Evolutionary conservation across 2,329 filamentous ascomycete species (phyloP), one percentile per base, ranked within the genome.

Genomic region (Sclerotinia sclerotiorum): DNA sequence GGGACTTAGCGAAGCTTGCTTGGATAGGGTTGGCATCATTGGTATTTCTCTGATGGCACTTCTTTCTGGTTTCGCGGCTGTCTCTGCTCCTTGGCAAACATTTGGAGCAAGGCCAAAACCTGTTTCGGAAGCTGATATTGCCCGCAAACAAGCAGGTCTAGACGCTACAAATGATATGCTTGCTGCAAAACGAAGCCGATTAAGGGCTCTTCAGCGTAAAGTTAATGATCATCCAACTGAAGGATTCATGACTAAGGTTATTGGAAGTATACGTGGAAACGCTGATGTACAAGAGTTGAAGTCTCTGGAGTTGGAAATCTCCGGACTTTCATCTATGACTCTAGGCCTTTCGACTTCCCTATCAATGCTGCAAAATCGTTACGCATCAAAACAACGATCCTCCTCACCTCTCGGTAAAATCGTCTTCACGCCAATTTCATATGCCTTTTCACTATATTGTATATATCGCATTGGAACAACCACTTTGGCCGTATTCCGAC

Each of bases 51-150:
- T 95, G 65, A 96, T 97, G 92, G 93, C 92, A 21, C 84, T 94
- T 19, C 82, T 97, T n/a, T 92, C 92, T 8, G 93, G 93, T 0
- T 97, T 96, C 75, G 93, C 93, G 7, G 92, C 92, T n/a, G 90
- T 96, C 46, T 94, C 91, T 32, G 90, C 91, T 1, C 88, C 93
- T 1, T 97, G 93, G 92, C 90, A 96, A 76, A 92, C 87, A 0
- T 92, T 96, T 79, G 85, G 88, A 32, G 87, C 88, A 42, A 86
- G 85, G 51, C 81, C 86, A 44, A 83, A 85, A 42, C 86, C 86
- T 4, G 86, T 93, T 24, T 89, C 89, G 0, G 92, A 96, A 63
- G 83, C 87, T 13, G 91, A 94, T 72, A 85, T 97, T 60, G 82
- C 86, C 61, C 85, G 93, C 62, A 95, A 94, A 77, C 88, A 93